Evolutionary conservation across 176 grass and related monocot genomes (phyloP), one percentile per base, ranked within the genome.

Genomic region (Lolium perenne): DNA sequence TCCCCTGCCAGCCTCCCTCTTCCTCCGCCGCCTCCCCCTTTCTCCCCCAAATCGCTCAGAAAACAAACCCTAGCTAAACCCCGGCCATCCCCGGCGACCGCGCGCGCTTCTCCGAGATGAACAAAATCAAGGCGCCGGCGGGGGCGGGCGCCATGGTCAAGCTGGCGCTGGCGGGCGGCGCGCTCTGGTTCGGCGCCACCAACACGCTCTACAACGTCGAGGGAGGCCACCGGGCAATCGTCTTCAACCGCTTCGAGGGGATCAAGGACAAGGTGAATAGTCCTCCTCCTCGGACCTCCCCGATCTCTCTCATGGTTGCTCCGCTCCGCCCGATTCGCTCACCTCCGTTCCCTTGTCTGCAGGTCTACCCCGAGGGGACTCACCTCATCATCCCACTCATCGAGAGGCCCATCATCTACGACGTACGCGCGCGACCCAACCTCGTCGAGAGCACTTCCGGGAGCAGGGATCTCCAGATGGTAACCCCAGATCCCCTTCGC

Each of bases 231-330:
- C 32, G 32, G 32, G 32, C 32, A 35, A 35, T 35, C 32, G 32
- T 35, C 32, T 35, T 35, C 32, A 97, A 92, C 82, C 92, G 94
- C 49, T 13, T 94, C 71, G 76, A 94, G 49, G 94, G 94, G 3
- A 90, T 95, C 77, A 95, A 90, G 73, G 89, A 95, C 47, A 92
- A 94, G 88, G 94, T 94, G 48, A 57, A 14, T 35, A 35, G 32
- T 35, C 32, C 32, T 35, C 38, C 25, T 1, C 6, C 45, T 21
- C 25, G 5, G 32, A 35, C 32, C 32, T 35, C 47, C 8, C 10
- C 10, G 54, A 56, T 26, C 61, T 41, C 47, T 35, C 32, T 35
- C 32, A 35, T 35, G 32, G 32, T 35, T 35, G 32, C 32, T 35
- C 29, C 29, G 29, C 29, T 29, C 32, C 32, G 32, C 32, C 32